Conservation (phyloP, 1,139 yeast species). For the Geotrichum aggregatum region DNA sequence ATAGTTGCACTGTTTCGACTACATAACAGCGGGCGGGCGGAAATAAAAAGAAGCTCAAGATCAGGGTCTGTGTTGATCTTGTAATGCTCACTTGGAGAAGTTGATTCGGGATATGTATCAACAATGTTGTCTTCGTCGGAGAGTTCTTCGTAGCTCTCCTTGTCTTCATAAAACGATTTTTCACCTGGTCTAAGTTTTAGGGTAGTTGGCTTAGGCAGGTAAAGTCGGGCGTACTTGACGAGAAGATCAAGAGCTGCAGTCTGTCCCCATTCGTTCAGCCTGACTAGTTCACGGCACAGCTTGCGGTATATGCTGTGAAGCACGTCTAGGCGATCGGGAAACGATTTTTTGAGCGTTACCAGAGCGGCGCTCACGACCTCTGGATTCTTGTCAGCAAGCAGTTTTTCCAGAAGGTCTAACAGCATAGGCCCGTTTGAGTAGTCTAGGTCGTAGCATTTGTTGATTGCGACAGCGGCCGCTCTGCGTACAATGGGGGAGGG, state of each 20-base stretch:
- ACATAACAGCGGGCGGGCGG: conserved; percentile 46
- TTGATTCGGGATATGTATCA: conserved; percentile 6
- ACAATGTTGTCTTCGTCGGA: conserved; percentile 23
- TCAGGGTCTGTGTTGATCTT: conserved; percentile 50
- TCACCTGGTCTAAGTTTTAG: conserved; percentile 22
- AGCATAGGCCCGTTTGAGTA: conserved; percentile 46
- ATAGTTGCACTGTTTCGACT: conserved; percentile 59
- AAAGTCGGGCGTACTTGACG: conserved; percentile 61
- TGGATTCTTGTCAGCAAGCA: conserved; percentile 61
- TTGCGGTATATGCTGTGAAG: conserved; percentile 70
- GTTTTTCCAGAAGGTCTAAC: conserved; percentile 46
- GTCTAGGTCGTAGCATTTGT: conserved; percentile 54
- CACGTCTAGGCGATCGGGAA: conserved; percentile 56
- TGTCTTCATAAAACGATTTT: conserved; percentile 14
- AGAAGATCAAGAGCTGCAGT: conserved; percentile 56
- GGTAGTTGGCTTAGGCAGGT: conserved; percentile 49
- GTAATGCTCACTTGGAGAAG: not conserved
- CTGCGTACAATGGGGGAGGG: conserved; percentile 73
- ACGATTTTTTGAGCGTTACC: conserved; percentile 52
- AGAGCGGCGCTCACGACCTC: conserved; percentile 70
- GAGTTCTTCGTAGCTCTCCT: conserved; percentile 17
- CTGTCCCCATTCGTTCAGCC: conserved; percentile 79
- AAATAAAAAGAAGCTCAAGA: conserved; percentile 49
- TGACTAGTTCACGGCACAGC: conserved; percentile 50
- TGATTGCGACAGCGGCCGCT: conserved; percentile 73